phyloP scores from a whole-genome alignment of 179 eudicot species.

The Carnegiea gigantea region DNA sequence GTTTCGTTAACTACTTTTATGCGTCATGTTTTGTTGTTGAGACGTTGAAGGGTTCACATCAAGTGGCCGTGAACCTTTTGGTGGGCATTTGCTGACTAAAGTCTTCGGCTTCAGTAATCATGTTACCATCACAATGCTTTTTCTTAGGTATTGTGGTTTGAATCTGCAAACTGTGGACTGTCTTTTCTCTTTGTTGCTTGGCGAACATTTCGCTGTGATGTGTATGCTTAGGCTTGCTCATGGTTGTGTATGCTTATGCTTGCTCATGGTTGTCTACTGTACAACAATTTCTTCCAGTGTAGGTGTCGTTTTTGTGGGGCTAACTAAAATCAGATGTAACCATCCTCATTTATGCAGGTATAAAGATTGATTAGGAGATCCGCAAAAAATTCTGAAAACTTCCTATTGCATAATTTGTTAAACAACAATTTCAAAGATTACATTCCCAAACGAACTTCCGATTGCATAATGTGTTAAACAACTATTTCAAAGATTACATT shows the following conservation, averaged over 20 bases:
- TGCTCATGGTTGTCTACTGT: too few species aligned
- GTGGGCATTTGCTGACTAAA: slow-evolving; percentile 16
- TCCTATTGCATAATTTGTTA: too few species aligned
- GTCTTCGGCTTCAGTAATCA: neutral
- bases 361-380: too few species aligned
- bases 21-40: slow-evolving; percentile 21
- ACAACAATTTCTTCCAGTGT: too few species aligned
- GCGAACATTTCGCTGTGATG: too few species aligned
- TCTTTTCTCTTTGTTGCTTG: neutral
- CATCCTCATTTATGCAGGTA: too few species aligned
- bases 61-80: slow-evolving; percentile 6
- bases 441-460: neutral
- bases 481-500: neutral
- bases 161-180: neutral
- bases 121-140: neutral
- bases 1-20: neutral
- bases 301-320: too few species aligned
- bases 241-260: too few species aligned
- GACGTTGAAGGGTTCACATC: slow-evolving; percentile 28
- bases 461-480: too few species aligned
- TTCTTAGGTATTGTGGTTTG: neutral
- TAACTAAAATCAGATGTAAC: too few species aligned
- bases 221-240: too few species aligned
- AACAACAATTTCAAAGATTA: neutral
- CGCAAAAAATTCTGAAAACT: too few species aligned